Evolutionary conservation across 805 yeast species (phyloP), one percentile per base, ranked within the genome.

Genomic region (Metschnikowia amazonensis): DNA sequence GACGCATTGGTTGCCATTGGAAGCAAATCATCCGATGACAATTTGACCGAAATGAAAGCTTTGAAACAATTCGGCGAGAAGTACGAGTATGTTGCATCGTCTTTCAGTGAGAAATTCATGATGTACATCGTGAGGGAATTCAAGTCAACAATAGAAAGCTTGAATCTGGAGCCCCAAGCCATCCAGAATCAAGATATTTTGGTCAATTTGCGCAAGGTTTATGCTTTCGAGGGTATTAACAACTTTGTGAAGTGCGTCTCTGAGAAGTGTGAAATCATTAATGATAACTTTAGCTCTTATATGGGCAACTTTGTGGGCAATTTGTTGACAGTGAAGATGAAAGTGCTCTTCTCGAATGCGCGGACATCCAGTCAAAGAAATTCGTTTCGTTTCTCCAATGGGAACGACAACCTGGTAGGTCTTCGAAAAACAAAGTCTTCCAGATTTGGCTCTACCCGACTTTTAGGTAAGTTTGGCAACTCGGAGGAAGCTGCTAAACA

Each of bases 31-130:
- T 62, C 66, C 18, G 69, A 67, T 5, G 72, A 72, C 46, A 72
- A 71, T 44, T 60, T 84, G 47, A 80, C 82, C 31, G 74, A 77
- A 16, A 84, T 89, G 88, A 72, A 74, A 46, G 95, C 95, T 0
- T 69, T 88, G 47, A 74, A 73, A 48, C 89, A 86, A 55, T 82
- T 84, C 56, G 75, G 80, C 47, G 66, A 70, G 13, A 74, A 70
- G 4, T 86, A 84, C 58, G 87, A 82, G 54, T 60, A 65, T 17
- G 81, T 81, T 0, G 72, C 84, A 1, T 55, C 59, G 2, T 63
- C 67, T 4, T 86, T 89, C 56, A 60, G 79, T 28, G 61, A 58
- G 16, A 70, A 76, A 49, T 72, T 80, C 46, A 69, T 59, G 11
- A 50, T 42, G 1, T 81, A 74, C 42, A 51, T 69, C 28, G 53